Base-by-base conservation (phyloP, 2,329 filamentous ascomycete genomes). In the Calonectria henricotiae region DNA sequence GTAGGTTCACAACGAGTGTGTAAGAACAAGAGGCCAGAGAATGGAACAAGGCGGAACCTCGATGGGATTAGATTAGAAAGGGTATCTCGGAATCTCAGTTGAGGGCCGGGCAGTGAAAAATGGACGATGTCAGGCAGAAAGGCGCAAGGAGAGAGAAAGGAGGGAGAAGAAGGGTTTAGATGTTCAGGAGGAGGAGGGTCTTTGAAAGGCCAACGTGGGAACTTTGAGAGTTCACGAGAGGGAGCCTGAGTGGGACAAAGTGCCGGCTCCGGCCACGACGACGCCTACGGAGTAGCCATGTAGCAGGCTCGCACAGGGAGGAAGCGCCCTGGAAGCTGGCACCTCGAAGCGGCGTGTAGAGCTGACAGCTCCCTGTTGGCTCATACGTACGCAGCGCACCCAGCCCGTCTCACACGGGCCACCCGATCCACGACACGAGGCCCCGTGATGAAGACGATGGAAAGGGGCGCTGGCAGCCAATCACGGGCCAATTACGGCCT, bases 181-280 rank as follows among this genome's bases (percentile, higher is more conserved):
- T 68, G 68, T 73, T 76, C 68, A 78, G 75, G 76, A 75, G 76
- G 66, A 76, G 75, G 76, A 75, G 76, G 72, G 71, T 74, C 75
- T 73, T 62, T 66, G 70, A 74, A 75, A 77, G 75, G 76, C 73
- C 75, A 78, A 74, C 76, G 75, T 78, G 76, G 76, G 76, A 74
- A 75, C 73, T 44, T 61, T n/a, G 66, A 70, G 67, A 68, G 74
- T 70, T 70, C 69, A 70, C 65, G 69, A 67, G 71, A 62, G 41
- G 61, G 44, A 61, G 49, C 67, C 65, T 69, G 73, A 73, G 67
- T 47, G 74, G 70, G 62, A 55, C 37, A 54, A 35, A 37, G 49
- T 58, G 46, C 67, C 55, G 46, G 55, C 51, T 67, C 65, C 54
- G 51, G 65, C 65, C 65, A 41, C 51, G 51, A 58, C 37, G 47